Evolutionary conservation across 345 rosid species (phyloP).

Genomic region (Camelina neglecta): DNA sequence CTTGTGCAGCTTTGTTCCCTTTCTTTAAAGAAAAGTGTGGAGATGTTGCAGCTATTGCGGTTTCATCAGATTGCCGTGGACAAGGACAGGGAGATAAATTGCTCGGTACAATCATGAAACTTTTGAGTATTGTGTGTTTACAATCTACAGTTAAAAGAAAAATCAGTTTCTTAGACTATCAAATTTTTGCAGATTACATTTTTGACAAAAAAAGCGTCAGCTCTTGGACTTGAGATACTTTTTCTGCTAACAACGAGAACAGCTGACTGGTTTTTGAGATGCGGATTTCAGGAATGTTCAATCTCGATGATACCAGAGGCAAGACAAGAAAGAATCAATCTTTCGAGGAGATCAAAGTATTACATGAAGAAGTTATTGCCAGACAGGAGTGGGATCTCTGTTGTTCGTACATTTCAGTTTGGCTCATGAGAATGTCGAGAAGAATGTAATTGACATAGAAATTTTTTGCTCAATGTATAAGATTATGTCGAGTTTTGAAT

Average conservation of each 20-base stretch:
- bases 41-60: no score
- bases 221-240: constrained; percentile 73
- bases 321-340: constrained; percentile 76
- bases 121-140: background rate
- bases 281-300: constrained; percentile 79
- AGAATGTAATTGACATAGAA: no score
- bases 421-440: no score
- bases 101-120: constrained; percentile 63
- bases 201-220: constrained; percentile 81
- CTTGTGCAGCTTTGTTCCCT: no score
- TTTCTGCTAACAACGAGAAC: constrained; percentile 89
- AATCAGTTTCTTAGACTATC: background rate
- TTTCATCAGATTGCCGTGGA: no score
- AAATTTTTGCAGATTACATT: constrained; percentile 63
- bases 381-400: no score
- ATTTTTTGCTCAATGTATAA: no score
- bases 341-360: constrained; percentile 80
- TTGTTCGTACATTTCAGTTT: no score
- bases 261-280: constrained; percentile 88
- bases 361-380: no score
- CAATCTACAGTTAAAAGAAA: background rate
- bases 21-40: no score
- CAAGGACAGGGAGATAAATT: no score
- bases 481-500: no score
- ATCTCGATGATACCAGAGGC: constrained; percentile 71